Evolutionary conservation across 2,329 filamentous ascomycete genomes (phyloP).

Genomic region (Didymella arachidicola): DNA sequence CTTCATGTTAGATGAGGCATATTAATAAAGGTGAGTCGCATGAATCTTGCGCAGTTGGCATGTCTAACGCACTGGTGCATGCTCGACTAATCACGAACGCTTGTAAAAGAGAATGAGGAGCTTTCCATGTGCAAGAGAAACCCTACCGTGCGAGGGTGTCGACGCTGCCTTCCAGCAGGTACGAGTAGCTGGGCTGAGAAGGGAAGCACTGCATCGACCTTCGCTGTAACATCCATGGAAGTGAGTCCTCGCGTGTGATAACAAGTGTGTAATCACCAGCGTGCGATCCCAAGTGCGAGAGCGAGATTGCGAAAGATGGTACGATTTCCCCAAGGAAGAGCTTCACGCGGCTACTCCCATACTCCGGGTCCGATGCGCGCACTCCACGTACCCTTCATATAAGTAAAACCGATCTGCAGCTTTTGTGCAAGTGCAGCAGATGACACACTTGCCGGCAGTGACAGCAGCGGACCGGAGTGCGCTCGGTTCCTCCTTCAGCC

Average conservation of each 20-base stretch:
- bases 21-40: slow-evolving; percentile 6
- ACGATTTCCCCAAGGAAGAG: slow-evolving; percentile 9
- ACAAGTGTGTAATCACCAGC: not conserved
- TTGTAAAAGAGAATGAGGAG: not conserved
- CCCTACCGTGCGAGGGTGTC: not conserved
- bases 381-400: slow-evolving; percentile 9
- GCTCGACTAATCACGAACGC: not conserved
- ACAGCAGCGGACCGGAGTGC: not conserved
- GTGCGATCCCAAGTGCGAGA: not conserved
- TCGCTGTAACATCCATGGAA: not conserved
- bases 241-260: not conserved
- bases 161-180: not conserved
- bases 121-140: not conserved
- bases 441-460: not conserved
- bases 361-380: not conserved
- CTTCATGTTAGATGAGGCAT: slow-evolving; percentile 8
- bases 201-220: not conserved
- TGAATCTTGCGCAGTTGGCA: slow-evolving; percentile 2
- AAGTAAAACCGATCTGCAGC: slow-evolving; percentile 6
- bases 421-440: not conserved
- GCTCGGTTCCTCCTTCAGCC: not conserved
- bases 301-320: not conserved
- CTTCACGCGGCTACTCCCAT: slow-evolving; percentile 4
- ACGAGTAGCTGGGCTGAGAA: not conserved
- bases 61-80: not conserved